Percentiles rank a stretch among this genome's conserved stretches.
Conservation (phyloP, 2,329 filamentous ascomycete species). For the Aspergillus pseudoviridinutans region DNA sequence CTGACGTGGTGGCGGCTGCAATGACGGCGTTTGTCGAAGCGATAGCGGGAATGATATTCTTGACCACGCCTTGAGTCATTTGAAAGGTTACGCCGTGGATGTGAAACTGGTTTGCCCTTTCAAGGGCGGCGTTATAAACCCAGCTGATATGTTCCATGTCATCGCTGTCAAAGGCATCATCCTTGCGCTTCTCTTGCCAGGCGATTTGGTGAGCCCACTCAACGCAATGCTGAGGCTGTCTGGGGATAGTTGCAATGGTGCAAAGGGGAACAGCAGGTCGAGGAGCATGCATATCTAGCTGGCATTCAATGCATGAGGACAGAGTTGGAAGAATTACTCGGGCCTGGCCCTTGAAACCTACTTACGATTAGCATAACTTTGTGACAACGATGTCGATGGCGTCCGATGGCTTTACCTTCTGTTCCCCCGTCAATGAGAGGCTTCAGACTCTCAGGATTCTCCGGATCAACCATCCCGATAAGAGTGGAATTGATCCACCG, state of each 20-base stretch:
- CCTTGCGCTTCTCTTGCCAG: slow-evolving; percentile 83
- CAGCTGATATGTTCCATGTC: slow-evolving; percentile 97
- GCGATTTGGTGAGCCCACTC: slow-evolving; percentile 99
- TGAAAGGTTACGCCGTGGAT: slow-evolving; percentile 92
- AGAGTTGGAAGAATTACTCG: slow-evolving; percentile 88
- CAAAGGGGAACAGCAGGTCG: slow-evolving; percentile 93
- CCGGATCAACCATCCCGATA: slow-evolving; percentile 80
- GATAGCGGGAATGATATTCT: slow-evolving; percentile 98
- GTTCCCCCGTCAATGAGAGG: slow-evolving; percentile 95
- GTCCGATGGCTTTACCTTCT: slow-evolving; percentile 55
- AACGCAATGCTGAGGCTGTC: slow-evolving; percentile 95
- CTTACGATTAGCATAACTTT: slow-evolving; percentile 12
- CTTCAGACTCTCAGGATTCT: slow-evolving; percentile 80
- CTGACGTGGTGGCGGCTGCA: slow-evolving; percentile 91
- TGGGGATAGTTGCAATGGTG: slow-evolving; percentile 91
- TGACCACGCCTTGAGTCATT: slow-evolving; percentile 94
- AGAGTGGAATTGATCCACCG: slow-evolving; percentile 97
- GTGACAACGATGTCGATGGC: background rate
- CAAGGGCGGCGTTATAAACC: slow-evolving; percentile 81
- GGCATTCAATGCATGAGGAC: slow-evolving; percentile 95
- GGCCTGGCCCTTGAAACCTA: slow-evolving; percentile 93
- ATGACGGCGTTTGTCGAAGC: slow-evolving; percentile 97
- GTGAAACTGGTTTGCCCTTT: slow-evolving; percentile 79
- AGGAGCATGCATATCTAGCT: slow-evolving; percentile 98
- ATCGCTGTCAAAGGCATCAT: slow-evolving; percentile 85